Evolutionary conservation across 441 rosid species (phyloP).

Genomic region (Biscutella auriculata): DNA sequence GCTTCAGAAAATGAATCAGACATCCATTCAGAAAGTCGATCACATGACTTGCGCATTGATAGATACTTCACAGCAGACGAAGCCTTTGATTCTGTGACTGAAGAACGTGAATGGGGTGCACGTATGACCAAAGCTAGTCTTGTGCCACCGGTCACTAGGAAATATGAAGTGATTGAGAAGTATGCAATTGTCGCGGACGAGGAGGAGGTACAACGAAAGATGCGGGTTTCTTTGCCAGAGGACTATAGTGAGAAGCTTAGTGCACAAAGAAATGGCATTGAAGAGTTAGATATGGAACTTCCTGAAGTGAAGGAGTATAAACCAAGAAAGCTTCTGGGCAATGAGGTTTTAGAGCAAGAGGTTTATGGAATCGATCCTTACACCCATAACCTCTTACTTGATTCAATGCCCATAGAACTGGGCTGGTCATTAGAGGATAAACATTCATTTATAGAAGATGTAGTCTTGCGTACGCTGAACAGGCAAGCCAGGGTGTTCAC

Average conservation of each 20-base stretch:
- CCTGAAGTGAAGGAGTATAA: slow-evolving; percentile 96
- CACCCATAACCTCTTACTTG: slow-evolving; percentile 92
- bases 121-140: slow-evolving; percentile 98
- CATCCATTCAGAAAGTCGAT: slow-evolving; percentile 46
- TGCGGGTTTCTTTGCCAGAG: slow-evolving; percentile 92
- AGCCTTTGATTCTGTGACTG: slow-evolving; percentile 46
- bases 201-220: slow-evolving; percentile 80
- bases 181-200: slow-evolving; percentile 82
- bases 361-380: slow-evolving; percentile 99
- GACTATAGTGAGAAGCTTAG: slow-evolving; percentile 91
- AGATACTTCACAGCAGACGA: slow-evolving; percentile 53
- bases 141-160: slow-evolving; percentile 99
- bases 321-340: slow-evolving; percentile 86
- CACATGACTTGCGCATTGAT: slow-evolving; percentile 48
- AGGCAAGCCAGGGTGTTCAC: slow-evolving; percentile 79
- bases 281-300: slow-evolving; percentile 98
- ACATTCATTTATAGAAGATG: slow-evolving; percentile 82
- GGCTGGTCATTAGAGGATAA: slow-evolving; percentile 72
- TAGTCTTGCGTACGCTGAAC: slow-evolving; percentile 71
- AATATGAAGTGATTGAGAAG: slow-evolving; percentile 82
- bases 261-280: slow-evolving; percentile 79
- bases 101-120: slow-evolving; percentile 99
- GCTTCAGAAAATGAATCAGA: slow-evolving; percentile 86
- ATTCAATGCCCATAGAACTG: slow-evolving; percentile 92
- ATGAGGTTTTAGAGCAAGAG: slow-evolving; percentile 94